A percentile compares a stretch with the other conserved stretches of the same genome.
Evolutionary conservation across 768 basidiomycete species (phyloP).

Genomic region (Porpolomopsis calyptriformis): DNA sequence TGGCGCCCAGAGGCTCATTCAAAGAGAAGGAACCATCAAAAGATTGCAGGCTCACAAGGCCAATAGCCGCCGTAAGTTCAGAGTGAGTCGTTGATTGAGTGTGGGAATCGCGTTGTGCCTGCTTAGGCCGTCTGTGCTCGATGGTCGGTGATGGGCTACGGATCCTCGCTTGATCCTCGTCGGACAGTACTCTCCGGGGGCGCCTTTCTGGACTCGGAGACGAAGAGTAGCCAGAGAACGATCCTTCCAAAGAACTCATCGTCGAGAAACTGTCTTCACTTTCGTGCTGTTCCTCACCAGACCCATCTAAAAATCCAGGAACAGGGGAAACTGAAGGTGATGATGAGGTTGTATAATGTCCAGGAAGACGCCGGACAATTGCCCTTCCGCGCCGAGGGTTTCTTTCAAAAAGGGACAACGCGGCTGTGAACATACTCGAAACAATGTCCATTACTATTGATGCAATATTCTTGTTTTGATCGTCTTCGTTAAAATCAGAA

Average conservation of each 20-base stretch:
- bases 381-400: background rate
- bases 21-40: conserved; percentile 41
- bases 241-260: conserved; percentile 36
- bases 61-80: conserved; percentile 20
- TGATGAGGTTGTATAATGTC: conserved; percentile 15
- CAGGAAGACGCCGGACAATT: background rate
- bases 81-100: conserved; percentile 10
- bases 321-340: conserved; percentile 7
- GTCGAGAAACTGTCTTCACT: conserved; percentile 33
- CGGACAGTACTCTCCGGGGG: conserved; percentile 14
- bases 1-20: conserved; percentile 18
- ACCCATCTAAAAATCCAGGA: conserved; percentile 4
- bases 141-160: conserved; percentile 12
- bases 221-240: conserved; percentile 24
- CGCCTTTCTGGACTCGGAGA: conserved; percentile 15
- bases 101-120: conserved; percentile 6
- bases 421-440: background rate
- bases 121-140: background rate
- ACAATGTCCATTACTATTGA: background rate
- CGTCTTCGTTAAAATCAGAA: background rate
- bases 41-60: conserved; percentile 29
- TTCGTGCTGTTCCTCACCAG: conserved; percentile 17
- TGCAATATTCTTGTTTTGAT: background rate
- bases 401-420: background rate
- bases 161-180: conserved; percentile 15